A percentile compares a stretch with the other conserved stretches of the same genome.
Evolutionary conservation across 441 rosid species (phyloP).

Genomic region (Populus hybrid): DNA sequence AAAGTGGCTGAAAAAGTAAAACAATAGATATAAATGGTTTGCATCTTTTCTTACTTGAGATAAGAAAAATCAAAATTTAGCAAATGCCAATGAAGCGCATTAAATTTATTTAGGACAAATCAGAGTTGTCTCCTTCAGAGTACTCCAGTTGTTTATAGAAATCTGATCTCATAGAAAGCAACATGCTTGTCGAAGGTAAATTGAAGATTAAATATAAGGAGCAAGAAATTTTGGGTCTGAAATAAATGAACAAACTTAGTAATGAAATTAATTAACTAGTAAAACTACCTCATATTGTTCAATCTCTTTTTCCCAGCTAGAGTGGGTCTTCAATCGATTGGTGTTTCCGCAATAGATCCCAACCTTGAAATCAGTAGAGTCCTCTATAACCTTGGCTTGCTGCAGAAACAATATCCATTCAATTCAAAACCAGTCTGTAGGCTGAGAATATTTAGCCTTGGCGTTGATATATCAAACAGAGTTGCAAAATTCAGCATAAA

Average conservation of each 20-base stretch:
- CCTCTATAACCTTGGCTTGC: conserved; percentile 90
- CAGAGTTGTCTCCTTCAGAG: not conserved
- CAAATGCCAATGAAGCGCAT: not conserved
- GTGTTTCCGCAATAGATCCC: conserved; percentile 60
- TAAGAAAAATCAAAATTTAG: not conserved
- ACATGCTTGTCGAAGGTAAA: not conserved
- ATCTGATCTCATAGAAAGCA: not conserved
- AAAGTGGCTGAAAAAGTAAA: too few relatives aligned
- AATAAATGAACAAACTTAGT: not conserved
- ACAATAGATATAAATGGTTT: too few relatives aligned
- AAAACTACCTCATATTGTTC: conserved; percentile 65
- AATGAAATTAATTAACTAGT: conserved; percentile 5
- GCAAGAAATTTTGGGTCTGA: not conserved
- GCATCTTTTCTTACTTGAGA: not conserved
- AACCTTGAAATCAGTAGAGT: conserved; percentile 69
- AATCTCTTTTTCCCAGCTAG: conserved; percentile 76
- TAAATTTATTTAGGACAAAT: not conserved
- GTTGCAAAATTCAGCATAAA: not conserved
- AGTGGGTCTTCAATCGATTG: conserved; percentile 52
- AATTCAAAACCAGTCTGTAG: conserved; percentile 16
- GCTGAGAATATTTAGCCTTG: not conserved
- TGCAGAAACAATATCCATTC: conserved; percentile 29
- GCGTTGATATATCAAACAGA: not conserved
- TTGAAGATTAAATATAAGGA: not conserved
- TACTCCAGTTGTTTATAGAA: not conserved